Conservation (phyloP, 179 eudicot species). For the Vitellaria paradoxa region DNA sequence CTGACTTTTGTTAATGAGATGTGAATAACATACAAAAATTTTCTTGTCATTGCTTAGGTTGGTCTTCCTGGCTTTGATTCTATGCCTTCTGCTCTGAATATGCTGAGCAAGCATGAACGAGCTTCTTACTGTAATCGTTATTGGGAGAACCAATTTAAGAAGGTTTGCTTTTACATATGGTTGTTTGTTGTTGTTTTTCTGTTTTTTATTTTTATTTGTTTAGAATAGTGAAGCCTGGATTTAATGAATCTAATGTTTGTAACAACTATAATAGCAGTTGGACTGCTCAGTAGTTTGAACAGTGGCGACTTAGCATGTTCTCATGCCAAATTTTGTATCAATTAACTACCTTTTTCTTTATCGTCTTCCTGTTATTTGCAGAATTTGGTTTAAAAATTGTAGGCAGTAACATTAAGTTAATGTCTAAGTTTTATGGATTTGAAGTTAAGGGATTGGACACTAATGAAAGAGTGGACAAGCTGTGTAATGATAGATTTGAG, state of each 20-base stretch:
- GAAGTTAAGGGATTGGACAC: too few species aligned
- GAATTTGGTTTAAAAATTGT: constrained; percentile 2
- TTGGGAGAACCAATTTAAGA: constrained; percentile 94
- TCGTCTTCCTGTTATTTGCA: not conserved
- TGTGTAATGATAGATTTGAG: too few species aligned
- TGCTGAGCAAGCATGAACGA: constrained; percentile 94
- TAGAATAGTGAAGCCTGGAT: not conserved
- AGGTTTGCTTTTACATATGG: constrained; percentile 43
- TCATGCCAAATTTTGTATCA: not conserved
- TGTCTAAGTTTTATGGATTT: not conserved
- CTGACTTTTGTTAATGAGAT: constrained; percentile 2
- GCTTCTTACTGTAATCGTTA: constrained; percentile 95
- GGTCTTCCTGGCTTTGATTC: constrained; percentile 99
- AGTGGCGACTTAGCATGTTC: not conserved
- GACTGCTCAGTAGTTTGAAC: not conserved
- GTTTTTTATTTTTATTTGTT: not conserved
- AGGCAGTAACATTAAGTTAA: not conserved
- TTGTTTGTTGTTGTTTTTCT: not conserved
- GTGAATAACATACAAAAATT: constrained; percentile 1
- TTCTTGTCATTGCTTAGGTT: constrained; percentile 50
- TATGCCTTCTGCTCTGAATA: constrained; percentile 93
- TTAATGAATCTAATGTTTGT: constrained; percentile 2
- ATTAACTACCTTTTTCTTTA: not conserved
- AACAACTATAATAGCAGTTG: not conserved
- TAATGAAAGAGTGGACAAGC: too few species aligned